Evolutionary conservation across 2,329 filamentous ascomycete species (phyloP).

Genomic region (Pestalotiopsis sp.): DNA sequence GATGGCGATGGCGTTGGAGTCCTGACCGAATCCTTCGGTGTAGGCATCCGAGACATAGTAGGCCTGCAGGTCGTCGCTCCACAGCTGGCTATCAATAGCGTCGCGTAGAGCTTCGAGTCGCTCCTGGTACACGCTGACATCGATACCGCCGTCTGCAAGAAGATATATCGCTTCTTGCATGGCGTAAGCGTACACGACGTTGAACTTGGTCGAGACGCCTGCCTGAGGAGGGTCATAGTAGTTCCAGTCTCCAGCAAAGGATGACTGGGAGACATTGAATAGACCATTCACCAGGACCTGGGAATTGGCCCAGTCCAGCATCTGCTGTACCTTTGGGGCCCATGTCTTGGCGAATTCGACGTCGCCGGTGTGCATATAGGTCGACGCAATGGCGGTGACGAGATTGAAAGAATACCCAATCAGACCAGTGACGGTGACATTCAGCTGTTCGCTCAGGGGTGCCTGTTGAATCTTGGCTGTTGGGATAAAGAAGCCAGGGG

Average conservation of each 20-base stretch:
- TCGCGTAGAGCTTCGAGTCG: slow-evolving; percentile 27
- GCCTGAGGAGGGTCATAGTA: slow-evolving; percentile 35
- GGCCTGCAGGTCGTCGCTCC: slow-evolving; percentile 27
- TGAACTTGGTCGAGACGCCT: slow-evolving; percentile 35
- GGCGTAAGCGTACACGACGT: slow-evolving; percentile 34
- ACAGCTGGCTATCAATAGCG: slow-evolving; percentile 29
- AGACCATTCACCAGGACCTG: slow-evolving; percentile 27
- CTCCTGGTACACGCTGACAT: slow-evolving; percentile 22
- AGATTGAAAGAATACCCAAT: slow-evolving; percentile 38
- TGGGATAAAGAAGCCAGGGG: slow-evolving; percentile 34
- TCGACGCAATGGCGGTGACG: slow-evolving; percentile 30
- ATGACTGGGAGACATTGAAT: slow-evolving; percentile 29
- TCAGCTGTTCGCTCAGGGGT: slow-evolving; percentile 21
- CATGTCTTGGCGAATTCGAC: slow-evolving; percentile 27
- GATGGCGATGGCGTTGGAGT: slow-evolving; percentile 36
- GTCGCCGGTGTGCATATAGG: slow-evolving; percentile 33
- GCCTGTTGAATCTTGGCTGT: slow-evolving; percentile 35
- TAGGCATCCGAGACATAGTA: slow-evolving; percentile 28
- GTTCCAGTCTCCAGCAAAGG: slow-evolving; percentile 37
- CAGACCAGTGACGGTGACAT: slow-evolving; percentile 32
- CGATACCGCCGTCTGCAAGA: slow-evolving; percentile 24
- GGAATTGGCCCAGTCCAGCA: slow-evolving; percentile 39
- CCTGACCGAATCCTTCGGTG: slow-evolving; percentile 28
- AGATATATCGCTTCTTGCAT: slow-evolving; percentile 28
- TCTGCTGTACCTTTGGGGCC: slow-evolving; percentile 28